phyloP scores from a whole-genome alignment of 2,329 filamentous ascomycete genomes.

The Cladosporium sp. region DNA sequence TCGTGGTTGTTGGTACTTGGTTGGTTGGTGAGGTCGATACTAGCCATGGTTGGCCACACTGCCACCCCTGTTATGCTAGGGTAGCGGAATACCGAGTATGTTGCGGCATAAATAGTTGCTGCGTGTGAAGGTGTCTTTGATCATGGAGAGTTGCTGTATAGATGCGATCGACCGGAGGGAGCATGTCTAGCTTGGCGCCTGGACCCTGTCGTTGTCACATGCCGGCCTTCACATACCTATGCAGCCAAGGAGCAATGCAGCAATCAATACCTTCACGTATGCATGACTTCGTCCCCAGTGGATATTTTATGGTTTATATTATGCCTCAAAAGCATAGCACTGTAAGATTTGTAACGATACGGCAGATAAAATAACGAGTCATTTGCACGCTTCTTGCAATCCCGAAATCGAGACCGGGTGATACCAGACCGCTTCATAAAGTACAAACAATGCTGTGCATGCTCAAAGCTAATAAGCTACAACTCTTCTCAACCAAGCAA shows the following conservation, averaged over 20 bases:
- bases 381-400: background rate
- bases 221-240: background rate
- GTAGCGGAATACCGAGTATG: background rate
- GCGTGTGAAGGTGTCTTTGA: background rate
- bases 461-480: background rate
- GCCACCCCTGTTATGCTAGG: background rate
- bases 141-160: background rate
- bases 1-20: background rate
- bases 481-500: constrained; percentile 49
- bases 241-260: background rate
- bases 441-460: background rate
- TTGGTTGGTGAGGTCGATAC: background rate
- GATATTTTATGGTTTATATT: background rate
- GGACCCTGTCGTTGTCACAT: background rate
- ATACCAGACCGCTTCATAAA: background rate
- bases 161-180: too few relatives aligned
- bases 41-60: background rate
- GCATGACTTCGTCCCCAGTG: background rate
- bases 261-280: background rate
- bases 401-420: background rate
- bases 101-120: background rate
- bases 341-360: background rate
- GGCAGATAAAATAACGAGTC: background rate
- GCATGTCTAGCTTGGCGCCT: background rate
- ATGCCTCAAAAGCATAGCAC: background rate